These are phyloP conservation scores for Sodiomyces alkalinus DNA, from an alignment of 2,329 filamentous ascomycete genomes.

Conservation along the genomic window DNA sequence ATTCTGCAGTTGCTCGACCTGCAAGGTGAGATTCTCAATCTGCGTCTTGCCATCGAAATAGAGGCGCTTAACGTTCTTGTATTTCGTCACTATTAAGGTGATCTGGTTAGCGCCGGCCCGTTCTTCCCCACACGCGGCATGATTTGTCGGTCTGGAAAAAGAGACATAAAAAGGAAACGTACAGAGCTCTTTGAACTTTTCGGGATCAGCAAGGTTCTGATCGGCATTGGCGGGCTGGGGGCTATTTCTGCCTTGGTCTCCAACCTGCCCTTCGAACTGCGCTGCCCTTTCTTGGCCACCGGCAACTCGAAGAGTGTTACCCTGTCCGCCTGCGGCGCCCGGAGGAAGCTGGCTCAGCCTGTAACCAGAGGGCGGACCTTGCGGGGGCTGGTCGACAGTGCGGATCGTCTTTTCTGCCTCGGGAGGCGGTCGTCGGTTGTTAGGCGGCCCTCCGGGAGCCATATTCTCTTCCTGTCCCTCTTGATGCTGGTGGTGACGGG, in stretches of 20 bases:
- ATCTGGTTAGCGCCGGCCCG: neutral
- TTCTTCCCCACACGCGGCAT: slow-evolving; percentile 1
- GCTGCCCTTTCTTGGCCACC: slow-evolving; percentile 20
- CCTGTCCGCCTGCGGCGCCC: slow-evolving; percentile 21
- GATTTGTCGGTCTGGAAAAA: neutral
- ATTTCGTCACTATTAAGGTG: slow-evolving; percentile 59
- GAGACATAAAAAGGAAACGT: slow-evolving; percentile 12
- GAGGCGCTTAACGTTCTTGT: slow-evolving; percentile 94
- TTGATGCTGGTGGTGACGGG: no score
- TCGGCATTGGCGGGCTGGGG: slow-evolving; percentile 34
- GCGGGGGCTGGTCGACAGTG: slow-evolving; percentile 24
- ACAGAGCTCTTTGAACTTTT: slow-evolving; percentile 46
- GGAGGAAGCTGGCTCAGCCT: slow-evolving; percentile 31
- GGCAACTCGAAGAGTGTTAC: slow-evolving; percentile 23
- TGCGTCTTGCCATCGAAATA: slow-evolving; percentile 94
- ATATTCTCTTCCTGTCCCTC: slow-evolving; percentile 25
- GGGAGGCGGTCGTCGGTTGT: slow-evolving; percentile 30
- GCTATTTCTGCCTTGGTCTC: slow-evolving; percentile 37
- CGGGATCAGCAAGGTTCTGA: slow-evolving; percentile 27
- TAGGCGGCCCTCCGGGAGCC: slow-evolving; percentile 27
- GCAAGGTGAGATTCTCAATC: slow-evolving; percentile 72
- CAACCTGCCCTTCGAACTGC: slow-evolving; percentile 24
- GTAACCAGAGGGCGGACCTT: slow-evolving; percentile 34
- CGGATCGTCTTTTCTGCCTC: slow-evolving; percentile 33
- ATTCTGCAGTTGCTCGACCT: slow-evolving; percentile 91